Evolutionary conservation across 352 stramenopile genomes (phyloP).

Genomic region (Hyaloperonospora arabidopsidis): DNA sequence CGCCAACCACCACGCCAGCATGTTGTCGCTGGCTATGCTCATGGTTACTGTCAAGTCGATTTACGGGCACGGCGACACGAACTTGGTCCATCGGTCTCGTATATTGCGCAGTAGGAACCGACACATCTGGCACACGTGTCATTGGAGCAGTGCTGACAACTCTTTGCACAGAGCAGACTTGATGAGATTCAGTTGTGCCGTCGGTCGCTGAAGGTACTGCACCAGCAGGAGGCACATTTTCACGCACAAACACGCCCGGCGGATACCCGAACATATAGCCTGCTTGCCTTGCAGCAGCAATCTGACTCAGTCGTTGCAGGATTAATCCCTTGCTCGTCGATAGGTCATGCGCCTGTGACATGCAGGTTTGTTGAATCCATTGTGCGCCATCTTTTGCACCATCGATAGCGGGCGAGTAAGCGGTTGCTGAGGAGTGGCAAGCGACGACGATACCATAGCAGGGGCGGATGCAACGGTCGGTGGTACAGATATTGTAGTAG

Average conservation of each 20-base stretch:
- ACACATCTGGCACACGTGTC: not conserved
- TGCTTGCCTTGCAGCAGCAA: conserved; percentile 11
- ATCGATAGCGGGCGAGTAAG: conserved; percentile 2
- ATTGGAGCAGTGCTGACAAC: conserved; percentile 8
- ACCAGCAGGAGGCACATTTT: conserved; percentile 4
- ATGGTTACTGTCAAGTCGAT: conserved; percentile 4
- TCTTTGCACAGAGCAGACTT: conserved; percentile 13
- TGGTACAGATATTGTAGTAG: not conserved
- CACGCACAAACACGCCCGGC: conserved; percentile 2
- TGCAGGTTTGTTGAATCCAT: conserved; percentile 11
- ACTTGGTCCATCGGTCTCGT: conserved; percentile 5
- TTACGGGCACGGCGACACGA: not conserved
- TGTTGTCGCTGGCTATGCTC: conserved; percentile 3
- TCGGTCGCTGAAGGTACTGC: not conserved
- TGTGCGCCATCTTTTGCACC: conserved; percentile 9
- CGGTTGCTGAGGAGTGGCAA: conserved; percentile 4
- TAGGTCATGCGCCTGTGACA: not conserved
- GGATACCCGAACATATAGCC: conserved; percentile 13
- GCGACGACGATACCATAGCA: conserved; percentile 9
- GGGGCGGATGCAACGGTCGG: not conserved
- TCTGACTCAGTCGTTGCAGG: conserved; percentile 16
- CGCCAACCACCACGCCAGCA: not conserved
- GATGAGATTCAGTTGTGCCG: conserved; percentile 2
- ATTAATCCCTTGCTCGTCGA: conserved; percentile 12
- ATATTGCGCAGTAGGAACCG: conserved; percentile 1